A percentile compares a stretch with the other conserved stretches of the same genome.
These are phyloP conservation scores for Thermoascus crustaceus DNA, from an alignment of 2,329 filamentous ascomycete species.

Conservation along the genomic window DNA sequence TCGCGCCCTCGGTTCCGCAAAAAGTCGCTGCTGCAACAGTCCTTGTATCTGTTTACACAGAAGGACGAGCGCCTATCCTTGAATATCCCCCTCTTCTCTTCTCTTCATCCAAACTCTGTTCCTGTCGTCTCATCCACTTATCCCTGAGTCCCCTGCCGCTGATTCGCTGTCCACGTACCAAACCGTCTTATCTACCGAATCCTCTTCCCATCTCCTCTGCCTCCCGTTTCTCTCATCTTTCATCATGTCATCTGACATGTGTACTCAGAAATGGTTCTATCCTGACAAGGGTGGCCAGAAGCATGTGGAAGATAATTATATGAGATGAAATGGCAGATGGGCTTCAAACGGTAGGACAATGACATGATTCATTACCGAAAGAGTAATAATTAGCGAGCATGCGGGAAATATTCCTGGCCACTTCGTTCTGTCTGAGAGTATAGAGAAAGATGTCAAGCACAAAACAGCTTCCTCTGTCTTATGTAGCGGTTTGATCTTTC, in stretches of 20 bases:
- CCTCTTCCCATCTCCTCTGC: background rate
- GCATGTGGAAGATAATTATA: background rate
- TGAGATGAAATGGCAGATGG: background rate
- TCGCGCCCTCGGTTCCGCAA: background rate
- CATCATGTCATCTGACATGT: background rate
- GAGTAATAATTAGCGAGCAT: too few species aligned
- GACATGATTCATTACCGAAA: background rate
- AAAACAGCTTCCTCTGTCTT: too few species aligned
- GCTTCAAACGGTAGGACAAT: background rate
- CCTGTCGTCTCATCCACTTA: constrained; percentile 2
- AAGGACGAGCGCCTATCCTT: constrained; percentile 1
- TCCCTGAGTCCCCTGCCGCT: constrained; percentile 1
- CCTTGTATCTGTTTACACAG: constrained; percentile 1
- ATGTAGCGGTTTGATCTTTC: too few species aligned
- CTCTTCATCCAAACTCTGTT: constrained; percentile 3
- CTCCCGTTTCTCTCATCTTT: constrained; percentile 1
- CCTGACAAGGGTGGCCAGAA: background rate
- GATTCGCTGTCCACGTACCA: background rate
- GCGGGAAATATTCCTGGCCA: too few species aligned
- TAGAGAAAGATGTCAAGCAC: too few species aligned
- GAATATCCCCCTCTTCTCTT: constrained; percentile 1
- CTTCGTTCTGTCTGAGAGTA: too few species aligned
- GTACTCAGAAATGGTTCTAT: background rate
- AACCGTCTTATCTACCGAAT: background rate
- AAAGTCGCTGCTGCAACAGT: background rate